Conservation (phyloP, 805 yeast genomes). For the Yamadazyma insecticola region DNA sequence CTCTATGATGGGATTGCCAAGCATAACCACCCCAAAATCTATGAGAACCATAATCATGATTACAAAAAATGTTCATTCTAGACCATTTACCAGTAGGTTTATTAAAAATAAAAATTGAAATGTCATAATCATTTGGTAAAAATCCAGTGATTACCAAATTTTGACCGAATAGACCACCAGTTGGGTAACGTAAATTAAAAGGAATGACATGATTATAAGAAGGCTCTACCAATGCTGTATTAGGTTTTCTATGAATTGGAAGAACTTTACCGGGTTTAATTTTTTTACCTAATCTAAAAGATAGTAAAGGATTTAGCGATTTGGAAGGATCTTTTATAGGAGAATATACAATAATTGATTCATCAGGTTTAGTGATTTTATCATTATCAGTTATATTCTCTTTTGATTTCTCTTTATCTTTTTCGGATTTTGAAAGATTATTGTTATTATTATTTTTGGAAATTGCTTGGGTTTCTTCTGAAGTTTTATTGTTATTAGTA, state of each 20-base stretch:
- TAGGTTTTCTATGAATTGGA: conserved; percentile 24
- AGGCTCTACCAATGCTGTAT: conserved; percentile 2
- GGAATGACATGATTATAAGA: conserved; percentile 32
- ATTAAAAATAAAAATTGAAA: conserved; percentile 48
- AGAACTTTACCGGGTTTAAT: conserved; percentile 27
- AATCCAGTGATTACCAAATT: conserved; percentile 61
- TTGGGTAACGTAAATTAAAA: conserved; percentile 47
- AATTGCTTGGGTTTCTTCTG: background rate
- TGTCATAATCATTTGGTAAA: conserved; percentile 42
- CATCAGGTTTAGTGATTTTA: conserved; percentile 2
- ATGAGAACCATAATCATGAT: conserved; percentile 51
- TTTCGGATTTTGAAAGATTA: conserved; percentile 1
- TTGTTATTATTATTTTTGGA: background rate
- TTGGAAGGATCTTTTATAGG: conserved; percentile 18
- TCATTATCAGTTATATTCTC: conserved; percentile 1
- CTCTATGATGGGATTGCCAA: conserved; percentile 77
- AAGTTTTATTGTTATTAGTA: conserved; percentile 11
- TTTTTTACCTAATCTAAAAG: conserved; percentile 31
- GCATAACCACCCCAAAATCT: conserved; percentile 64
- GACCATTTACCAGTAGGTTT: conserved; percentile 61
- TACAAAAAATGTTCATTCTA: conserved; percentile 48
- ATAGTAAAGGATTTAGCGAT: conserved; percentile 25
- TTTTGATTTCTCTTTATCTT: background rate
- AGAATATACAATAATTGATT: conserved; percentile 29
- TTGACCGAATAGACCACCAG: conserved; percentile 63